These are phyloP conservation scores for Apiospora aurea DNA, from an alignment of 2,329 filamentous ascomycete species.

Conservation along the genomic window DNA sequence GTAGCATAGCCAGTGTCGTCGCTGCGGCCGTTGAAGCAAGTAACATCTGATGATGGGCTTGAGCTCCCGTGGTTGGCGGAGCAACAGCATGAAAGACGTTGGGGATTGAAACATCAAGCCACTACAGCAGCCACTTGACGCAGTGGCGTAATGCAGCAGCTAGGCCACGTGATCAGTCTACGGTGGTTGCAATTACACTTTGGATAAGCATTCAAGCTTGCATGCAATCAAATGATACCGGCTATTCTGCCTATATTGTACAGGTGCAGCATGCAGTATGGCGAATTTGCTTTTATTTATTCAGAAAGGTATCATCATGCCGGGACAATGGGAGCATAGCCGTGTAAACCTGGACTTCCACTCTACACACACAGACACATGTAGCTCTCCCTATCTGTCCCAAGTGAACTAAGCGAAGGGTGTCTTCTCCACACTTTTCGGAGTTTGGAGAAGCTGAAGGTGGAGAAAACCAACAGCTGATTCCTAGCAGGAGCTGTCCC, in stretches of 20 bases:
- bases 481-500: not conserved
- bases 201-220: not conserved
- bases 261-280: no score
- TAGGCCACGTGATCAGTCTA: not conserved
- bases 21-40: not conserved
- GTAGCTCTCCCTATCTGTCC: not conserved
- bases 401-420: not conserved
- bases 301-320: not conserved
- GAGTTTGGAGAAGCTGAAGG: conserved; percentile 13
- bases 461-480: conserved; percentile 2
- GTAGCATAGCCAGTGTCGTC: not conserved
- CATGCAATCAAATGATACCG: not conserved
- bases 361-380: no score
- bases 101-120: conserved; percentile 3
- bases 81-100: conserved; percentile 4
- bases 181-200: not conserved
- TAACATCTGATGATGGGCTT: conserved; percentile 6
- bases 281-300: not conserved
- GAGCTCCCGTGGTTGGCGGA: not conserved
- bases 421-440: conserved; percentile 11
- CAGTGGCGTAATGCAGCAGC: not conserved
- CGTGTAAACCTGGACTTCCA: not conserved
- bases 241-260: not conserved
- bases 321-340: not conserved
- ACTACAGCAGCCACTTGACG: not conserved